These are phyloP conservation scores for Paecilomyces sp. DNA, from an alignment of 2,329 filamentous ascomycete species.

Conservation along the genomic window DNA sequence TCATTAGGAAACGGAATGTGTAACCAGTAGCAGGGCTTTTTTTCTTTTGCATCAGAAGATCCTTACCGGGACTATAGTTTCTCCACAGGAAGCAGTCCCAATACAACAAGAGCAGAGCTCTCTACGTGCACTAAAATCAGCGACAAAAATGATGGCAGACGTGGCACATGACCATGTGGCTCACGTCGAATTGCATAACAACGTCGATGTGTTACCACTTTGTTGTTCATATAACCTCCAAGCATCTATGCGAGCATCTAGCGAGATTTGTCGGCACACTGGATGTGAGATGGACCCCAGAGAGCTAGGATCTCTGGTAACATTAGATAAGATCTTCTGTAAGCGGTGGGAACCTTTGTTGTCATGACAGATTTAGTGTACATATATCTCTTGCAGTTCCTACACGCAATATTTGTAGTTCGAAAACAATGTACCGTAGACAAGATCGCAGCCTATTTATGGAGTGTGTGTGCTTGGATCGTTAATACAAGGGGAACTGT, in stretches of 20 bases:
- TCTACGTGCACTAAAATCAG: not conserved
- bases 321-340: not conserved
- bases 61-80: not conserved
- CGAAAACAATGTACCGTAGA: not conserved
- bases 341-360: not conserved
- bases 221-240: constrained; percentile 2
- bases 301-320: not conserved
- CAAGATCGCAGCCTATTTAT: not conserved
- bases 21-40: not conserved
- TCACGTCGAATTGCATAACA: not conserved
- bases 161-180: not conserved
- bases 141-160: constrained; percentile 2
- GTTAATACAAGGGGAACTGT: not conserved
- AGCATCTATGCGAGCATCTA: not conserved
- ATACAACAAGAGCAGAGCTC: not conserved
- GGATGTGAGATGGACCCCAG: not conserved
- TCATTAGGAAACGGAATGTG: not conserved
- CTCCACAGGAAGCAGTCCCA: not conserved
- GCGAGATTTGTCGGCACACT: not conserved
- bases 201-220: constrained; percentile 1
- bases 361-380: not conserved
- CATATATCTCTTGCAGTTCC: not conserved
- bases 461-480: too few relatives aligned
- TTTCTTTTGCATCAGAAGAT: not conserved
- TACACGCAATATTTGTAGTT: not conserved